Conservation (phyloP, 2,329 filamentous ascomycete species). For the Myriosclerotinia scirpicola region DNA sequence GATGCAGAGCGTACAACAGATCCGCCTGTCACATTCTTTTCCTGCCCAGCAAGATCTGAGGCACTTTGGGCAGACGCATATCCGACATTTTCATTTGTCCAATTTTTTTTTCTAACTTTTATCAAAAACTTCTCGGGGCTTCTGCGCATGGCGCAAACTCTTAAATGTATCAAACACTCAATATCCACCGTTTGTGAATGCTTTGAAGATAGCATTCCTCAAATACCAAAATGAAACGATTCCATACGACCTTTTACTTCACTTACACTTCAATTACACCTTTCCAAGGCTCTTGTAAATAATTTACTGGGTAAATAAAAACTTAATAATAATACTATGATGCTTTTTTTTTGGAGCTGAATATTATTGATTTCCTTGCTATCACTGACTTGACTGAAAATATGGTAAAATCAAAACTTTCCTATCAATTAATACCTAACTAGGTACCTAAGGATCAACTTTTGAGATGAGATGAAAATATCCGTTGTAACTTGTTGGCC, state of each 20-base stretch:
- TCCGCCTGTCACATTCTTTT: conserved; percentile 29
- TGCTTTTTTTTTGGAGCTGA: conserved; percentile 4
- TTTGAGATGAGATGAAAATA: neutral
- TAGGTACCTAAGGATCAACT: neutral
- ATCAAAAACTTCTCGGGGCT: conserved; percentile 27
- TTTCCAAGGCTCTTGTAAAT: conserved; percentile 26
- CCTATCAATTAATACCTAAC: neutral
- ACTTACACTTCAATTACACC: conserved; percentile 13
- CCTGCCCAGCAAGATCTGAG: conserved; percentile 22
- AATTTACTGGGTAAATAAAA: conserved; percentile 25
- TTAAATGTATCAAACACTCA: conserved; percentile 36
- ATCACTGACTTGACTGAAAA: neutral
- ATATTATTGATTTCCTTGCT: neutral
- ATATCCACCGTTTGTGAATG: conserved; percentile 25
- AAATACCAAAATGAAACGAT: conserved; percentile 26
- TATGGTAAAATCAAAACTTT: neutral
- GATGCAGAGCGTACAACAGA: conserved; percentile 25
- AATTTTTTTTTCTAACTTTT: conserved; percentile 25
- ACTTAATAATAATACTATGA: conserved; percentile 23
- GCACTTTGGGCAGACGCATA: conserved; percentile 25
- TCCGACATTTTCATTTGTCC: conserved; percentile 37
- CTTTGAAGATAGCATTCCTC: conserved; percentile 25
- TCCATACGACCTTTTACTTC: conserved; percentile 23
- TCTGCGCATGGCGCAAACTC: conserved; percentile 31
- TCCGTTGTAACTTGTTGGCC: neutral